phyloP scores from a whole-genome alignment of 2,329 filamentous ascomycete species.

The Cladophialophora bantiana region DNA sequence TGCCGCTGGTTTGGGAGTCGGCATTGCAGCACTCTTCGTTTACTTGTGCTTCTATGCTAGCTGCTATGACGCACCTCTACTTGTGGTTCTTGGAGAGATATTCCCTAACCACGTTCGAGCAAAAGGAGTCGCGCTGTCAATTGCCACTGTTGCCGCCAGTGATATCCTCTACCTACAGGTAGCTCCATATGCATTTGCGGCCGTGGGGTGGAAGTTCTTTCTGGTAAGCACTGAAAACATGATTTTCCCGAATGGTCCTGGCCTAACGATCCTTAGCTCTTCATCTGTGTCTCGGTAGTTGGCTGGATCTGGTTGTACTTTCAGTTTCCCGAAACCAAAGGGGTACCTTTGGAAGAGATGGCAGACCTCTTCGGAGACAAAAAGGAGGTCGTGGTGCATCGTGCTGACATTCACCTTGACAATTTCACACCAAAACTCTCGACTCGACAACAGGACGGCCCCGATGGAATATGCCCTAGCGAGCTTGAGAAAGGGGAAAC shows the following conservation, averaged over 20 bases:
- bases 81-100: constrained; percentile 19
- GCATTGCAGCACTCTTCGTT: constrained; percentile 67
- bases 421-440: neutral
- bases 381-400: neutral
- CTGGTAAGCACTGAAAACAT: constrained; percentile 25
- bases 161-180: constrained; percentile 43
- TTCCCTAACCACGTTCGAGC: constrained; percentile 19
- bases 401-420: neutral
- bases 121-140: constrained; percentile 6
- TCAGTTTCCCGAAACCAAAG: constrained; percentile 41
- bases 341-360: constrained; percentile 40
- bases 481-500: no score
- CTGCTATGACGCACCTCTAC: constrained; percentile 8
- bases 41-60: constrained; percentile 2
- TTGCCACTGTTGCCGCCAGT: neutral
- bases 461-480: no score
- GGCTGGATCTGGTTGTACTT: constrained; percentile 23
- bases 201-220: constrained; percentile 45
- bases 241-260: neutral
- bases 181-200: constrained; percentile 43
- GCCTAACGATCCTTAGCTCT: neutral
- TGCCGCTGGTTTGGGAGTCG: constrained; percentile 16
- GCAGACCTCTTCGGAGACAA: constrained; percentile 42
- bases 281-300: neutral
- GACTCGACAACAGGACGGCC: no score